These are phyloP conservation scores for Coniochaeta prunicola DNA, from an alignment of 2,329 filamentous ascomycete genomes.

Conservation along the genomic window DNA sequence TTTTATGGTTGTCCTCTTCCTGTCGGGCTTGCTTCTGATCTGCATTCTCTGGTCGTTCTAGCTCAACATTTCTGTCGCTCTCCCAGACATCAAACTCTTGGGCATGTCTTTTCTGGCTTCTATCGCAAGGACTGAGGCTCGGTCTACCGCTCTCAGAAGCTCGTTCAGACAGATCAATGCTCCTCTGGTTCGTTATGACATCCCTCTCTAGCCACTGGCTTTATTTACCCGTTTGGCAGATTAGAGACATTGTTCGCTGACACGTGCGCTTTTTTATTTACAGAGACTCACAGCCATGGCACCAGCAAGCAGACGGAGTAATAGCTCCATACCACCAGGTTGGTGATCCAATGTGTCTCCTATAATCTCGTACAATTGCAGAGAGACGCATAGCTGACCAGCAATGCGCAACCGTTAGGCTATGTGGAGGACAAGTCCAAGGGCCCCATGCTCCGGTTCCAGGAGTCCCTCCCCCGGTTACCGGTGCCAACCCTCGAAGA, in stretches of 20 bases:
- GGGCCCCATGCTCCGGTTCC: conserved; percentile 74
- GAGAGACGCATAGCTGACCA: conserved; percentile 5
- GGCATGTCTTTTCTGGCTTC: conserved; percentile 25
- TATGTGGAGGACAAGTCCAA: conserved; percentile 76
- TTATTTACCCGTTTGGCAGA: neutral
- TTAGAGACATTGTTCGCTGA: conserved; percentile 5
- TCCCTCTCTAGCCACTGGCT: neutral
- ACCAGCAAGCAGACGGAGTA: conserved; percentile 43
- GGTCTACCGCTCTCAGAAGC: conserved; percentile 23
- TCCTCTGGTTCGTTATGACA: conserved; percentile 20
- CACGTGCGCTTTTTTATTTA: conserved; percentile 2
- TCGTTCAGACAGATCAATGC: conserved; percentile 14
- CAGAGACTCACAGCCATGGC: conserved; percentile 41
- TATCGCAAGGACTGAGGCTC: conserved; percentile 26
- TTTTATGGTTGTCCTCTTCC: conserved; percentile 2
- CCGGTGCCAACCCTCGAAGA: conserved; percentile 79
- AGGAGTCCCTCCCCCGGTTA: conserved; percentile 74
- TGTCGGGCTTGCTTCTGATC: conserved; percentile 2
- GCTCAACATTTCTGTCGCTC: conserved; percentile 8
- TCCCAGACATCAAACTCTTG: neutral
- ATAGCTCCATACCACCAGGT: conserved; percentile 51
- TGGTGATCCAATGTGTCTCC: conserved; percentile 9
- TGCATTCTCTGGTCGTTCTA: too few relatives aligned
- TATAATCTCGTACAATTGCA: neutral
- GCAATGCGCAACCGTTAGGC: conserved; percentile 37